phyloP scores from a whole-genome alignment of 176 grass and related monocot species.

The Oryza officinalis region DNA sequence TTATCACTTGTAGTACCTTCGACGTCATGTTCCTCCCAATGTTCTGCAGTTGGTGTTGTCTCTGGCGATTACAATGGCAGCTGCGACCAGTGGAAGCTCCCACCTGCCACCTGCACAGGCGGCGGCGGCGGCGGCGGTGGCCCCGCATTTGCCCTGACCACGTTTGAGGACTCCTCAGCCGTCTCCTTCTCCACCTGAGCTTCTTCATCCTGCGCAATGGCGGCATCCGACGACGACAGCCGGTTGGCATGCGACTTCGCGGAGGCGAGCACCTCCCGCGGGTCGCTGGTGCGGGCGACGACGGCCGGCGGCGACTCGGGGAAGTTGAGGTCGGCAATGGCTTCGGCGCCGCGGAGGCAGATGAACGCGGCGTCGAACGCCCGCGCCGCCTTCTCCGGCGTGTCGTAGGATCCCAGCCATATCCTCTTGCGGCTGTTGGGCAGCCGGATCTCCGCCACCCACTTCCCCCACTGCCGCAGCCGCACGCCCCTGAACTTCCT shows the following conservation, averaged over 20 bases:
- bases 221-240: not conserved
- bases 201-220: not conserved
- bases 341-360: conserved; percentile 46
- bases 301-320: conserved; percentile 32
- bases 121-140: not conserved
- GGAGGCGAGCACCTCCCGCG: conserved; percentile 26
- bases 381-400: conserved; percentile 50
- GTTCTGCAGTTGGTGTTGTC: too few relatives aligned
- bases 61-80: conserved; percentile 14
- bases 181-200: not conserved
- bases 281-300: conserved; percentile 6
- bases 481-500: conserved; percentile 45
- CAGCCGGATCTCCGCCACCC: conserved; percentile 71
- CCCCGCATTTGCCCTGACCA: not conserved
- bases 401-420: conserved; percentile 51
- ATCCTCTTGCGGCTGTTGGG: conserved; percentile 55
- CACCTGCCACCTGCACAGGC: not conserved
- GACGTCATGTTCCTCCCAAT: too few relatives aligned
- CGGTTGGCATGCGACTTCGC: conserved; percentile 29
- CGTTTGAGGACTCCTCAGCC: not conserved
- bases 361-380: conserved; percentile 58
- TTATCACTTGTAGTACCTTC: too few relatives aligned
- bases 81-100: not conserved
- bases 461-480: conserved; percentile 58
- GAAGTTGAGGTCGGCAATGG: conserved; percentile 42